Percentiles rank a stretch among this genome's conserved stretches.
Conservation (phyloP, 768 basidiomycete species). For the Trametes sanguinea region DNA sequence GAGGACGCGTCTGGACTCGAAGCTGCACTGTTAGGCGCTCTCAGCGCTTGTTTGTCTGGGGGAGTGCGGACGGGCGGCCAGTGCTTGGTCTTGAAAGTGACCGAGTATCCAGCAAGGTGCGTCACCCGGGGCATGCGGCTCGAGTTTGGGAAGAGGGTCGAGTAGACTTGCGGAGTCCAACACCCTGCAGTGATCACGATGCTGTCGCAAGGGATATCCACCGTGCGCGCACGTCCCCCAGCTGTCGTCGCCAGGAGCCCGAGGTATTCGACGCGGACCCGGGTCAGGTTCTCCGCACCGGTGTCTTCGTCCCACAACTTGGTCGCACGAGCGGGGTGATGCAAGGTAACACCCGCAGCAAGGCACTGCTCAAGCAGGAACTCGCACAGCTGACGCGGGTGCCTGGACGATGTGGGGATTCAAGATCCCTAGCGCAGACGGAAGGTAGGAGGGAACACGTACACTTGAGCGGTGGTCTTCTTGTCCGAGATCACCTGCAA, state of each 20-base stretch:
- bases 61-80: constrained; percentile 24
- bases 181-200: constrained; percentile 40
- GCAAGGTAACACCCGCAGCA: constrained; percentile 33
- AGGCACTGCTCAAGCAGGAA: constrained; percentile 35
- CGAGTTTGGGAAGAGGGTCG: constrained; percentile 35
- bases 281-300: constrained; percentile 15
- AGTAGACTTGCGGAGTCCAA: constrained; percentile 39
- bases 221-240: constrained; percentile 5
- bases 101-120: constrained; percentile 33
- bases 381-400: constrained; percentile 34
- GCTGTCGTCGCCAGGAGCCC: constrained; percentile 10
- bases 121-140: constrained; percentile 31
- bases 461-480: constrained; percentile 35
- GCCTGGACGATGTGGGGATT: constrained; percentile 18
- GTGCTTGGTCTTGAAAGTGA: constrained; percentile 30
- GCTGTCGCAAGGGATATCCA: constrained; percentile 33
- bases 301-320: constrained; percentile 17
- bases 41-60: not conserved
- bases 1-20: not conserved
- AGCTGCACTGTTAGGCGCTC: not conserved
- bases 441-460: constrained; percentile 16
- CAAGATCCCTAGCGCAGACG: not conserved
- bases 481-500: constrained; percentile 31
- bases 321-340: constrained; percentile 33
- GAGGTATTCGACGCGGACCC: constrained; percentile 26